Evolutionary conservation across 371 early-diverging fungal species (phyloP).

Genomic region (Mucor saturninus): DNA sequence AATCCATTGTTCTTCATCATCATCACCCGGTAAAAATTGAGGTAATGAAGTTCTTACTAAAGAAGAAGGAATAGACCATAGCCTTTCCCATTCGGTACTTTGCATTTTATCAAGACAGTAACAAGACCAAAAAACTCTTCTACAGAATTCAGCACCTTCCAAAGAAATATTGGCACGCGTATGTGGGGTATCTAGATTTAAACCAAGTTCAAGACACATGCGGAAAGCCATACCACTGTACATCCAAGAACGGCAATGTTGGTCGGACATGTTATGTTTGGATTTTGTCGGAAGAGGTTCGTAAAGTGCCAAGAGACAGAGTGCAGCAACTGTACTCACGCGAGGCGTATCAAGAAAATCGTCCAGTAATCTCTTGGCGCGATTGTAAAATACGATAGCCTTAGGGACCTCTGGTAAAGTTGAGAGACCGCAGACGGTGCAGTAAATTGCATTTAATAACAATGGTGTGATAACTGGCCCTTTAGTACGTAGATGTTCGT

Average conservation of each 20-base stretch:
- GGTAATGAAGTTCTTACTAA: slow-evolving; percentile 19
- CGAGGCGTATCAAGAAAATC: slow-evolving; percentile 45
- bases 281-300: slow-evolving; percentile 29
- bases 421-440: slow-evolving; percentile 16
- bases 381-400: slow-evolving; percentile 36
- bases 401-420: slow-evolving; percentile 22
- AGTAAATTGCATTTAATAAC: slow-evolving; percentile 39
- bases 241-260: slow-evolving; percentile 37
- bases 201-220: slow-evolving; percentile 47
- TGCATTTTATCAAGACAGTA: slow-evolving; percentile 38
- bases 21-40: slow-evolving; percentile 19
- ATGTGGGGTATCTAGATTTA: slow-evolving; percentile 24
- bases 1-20: slow-evolving; percentile 20
- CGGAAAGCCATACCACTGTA: slow-evolving; percentile 51
- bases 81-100: slow-evolving; percentile 25
- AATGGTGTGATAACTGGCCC: slow-evolving; percentile 39
- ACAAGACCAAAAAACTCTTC: slow-evolving; percentile 37
- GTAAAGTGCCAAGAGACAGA: slow-evolving; percentile 39
- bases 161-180: slow-evolving; percentile 4
- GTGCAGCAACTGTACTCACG: slow-evolving; percentile 42
- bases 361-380: slow-evolving; percentile 36
- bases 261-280: slow-evolving; percentile 3
- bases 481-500: slow-evolving; percentile 29
- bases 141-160: slow-evolving; percentile 28
- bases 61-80: slow-evolving; percentile 26